These are phyloP conservation scores for Hypoxylon lienhwacheense DNA, from an alignment of 495 filamentous ascomycete genomes.

Conservation along the genomic window DNA sequence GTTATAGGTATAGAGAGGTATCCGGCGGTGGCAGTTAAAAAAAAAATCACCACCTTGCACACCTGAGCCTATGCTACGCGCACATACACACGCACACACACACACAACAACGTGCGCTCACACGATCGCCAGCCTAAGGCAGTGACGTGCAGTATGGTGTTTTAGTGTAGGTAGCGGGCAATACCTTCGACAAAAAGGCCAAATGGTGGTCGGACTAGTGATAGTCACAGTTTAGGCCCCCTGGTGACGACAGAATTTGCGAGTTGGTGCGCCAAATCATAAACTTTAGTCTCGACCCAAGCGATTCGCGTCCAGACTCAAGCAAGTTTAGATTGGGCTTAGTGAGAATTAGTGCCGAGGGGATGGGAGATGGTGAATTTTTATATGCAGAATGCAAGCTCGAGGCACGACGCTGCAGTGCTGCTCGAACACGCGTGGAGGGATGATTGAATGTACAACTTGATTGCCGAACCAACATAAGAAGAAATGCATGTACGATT, in stretches of 20 bases:
- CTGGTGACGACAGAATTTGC: slow-evolving; percentile 35
- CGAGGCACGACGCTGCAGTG: slow-evolving; percentile 37
- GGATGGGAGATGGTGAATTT: slow-evolving; percentile 37
- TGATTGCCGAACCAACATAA: slow-evolving; percentile 37
- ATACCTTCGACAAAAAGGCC: slow-evolving; percentile 14
- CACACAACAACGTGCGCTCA: too few species aligned
- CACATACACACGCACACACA: slow-evolving; percentile 4
- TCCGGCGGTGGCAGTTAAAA: neutral
- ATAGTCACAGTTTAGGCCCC: slow-evolving; percentile 28
- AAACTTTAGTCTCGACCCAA: slow-evolving; percentile 32
- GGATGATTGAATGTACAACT: slow-evolving; percentile 33
- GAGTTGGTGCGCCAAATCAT: slow-evolving; percentile 32
- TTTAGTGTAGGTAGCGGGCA: slow-evolving; percentile 3
- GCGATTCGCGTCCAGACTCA: slow-evolving; percentile 35
- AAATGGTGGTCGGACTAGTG: slow-evolving; percentile 22
- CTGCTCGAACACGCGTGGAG: slow-evolving; percentile 33
- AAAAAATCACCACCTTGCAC: neutral
- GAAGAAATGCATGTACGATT: slow-evolving; percentile 34
- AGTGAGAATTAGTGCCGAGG: slow-evolving; percentile 37
- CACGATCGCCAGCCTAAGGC: slow-evolving; percentile 29
- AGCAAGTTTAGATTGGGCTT: slow-evolving; percentile 37
- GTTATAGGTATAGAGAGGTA: too few species aligned
- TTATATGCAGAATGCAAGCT: slow-evolving; percentile 37
- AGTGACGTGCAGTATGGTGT: slow-evolving; percentile 33
- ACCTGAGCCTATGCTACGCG: neutral